Conservation (phyloP, 2,329 filamentous ascomycete species). For the Neurospora crassa region DNA sequence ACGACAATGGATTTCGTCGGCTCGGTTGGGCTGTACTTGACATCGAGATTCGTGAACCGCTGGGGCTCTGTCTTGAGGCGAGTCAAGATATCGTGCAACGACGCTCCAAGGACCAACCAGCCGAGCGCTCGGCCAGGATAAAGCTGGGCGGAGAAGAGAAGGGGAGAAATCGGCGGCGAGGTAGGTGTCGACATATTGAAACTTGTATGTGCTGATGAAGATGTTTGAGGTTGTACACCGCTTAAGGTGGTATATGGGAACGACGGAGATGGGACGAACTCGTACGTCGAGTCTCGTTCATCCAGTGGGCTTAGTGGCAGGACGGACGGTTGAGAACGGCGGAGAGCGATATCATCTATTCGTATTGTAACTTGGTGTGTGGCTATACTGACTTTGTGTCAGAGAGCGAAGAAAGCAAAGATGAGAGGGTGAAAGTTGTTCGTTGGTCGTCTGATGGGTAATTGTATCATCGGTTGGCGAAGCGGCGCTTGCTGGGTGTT, state of each 20-base stretch:
- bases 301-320: not conserved
- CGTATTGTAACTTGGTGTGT: not conserved
- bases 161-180: not conserved
- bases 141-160: slow-evolving; percentile 15
- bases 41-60: slow-evolving; percentile 71
- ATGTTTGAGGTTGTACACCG: not conserved
- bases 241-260: not conserved
- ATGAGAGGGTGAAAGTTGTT: not conserved
- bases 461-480: not conserved
- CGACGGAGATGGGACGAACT: not conserved
- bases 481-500: not conserved
- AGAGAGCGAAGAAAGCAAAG: not conserved
- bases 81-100: slow-evolving; percentile 80
- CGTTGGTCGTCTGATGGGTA: not conserved
- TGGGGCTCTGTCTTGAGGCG: slow-evolving; percentile 81
- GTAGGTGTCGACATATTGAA: not conserved
- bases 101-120: slow-evolving; percentile 56
- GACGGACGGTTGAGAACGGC: not conserved
- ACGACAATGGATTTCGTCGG: slow-evolving; percentile 70
- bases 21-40: slow-evolving; percentile 66
- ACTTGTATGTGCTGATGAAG: not conserved
- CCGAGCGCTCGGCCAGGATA: slow-evolving; percentile 17
- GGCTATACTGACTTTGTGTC: not conserved
- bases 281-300: not conserved
- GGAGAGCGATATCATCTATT: not conserved